These are phyloP conservation scores for Pichia sp. DNA, from an alignment of 1,139 yeast genomes.

Conservation along the genomic window DNA sequence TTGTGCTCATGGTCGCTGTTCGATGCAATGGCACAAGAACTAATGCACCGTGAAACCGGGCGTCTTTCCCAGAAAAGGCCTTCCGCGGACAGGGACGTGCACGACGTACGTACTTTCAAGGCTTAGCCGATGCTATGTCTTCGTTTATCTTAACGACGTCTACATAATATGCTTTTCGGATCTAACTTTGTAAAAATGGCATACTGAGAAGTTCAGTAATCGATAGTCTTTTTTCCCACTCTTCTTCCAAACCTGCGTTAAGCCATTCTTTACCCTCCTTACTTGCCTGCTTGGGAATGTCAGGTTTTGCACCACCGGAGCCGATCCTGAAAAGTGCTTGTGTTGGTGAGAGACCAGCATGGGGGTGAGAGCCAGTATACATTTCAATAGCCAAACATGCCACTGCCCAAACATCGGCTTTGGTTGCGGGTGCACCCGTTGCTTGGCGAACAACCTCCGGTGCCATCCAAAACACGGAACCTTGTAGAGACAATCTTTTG, in stretches of 20 bases:
- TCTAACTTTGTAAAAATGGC: conserved; percentile 40
- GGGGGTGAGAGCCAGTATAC: conserved; percentile 93
- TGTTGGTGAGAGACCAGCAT: conserved; percentile 90
- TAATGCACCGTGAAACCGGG: too few species aligned
- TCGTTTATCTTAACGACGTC: neutral
- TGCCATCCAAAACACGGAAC: conserved; percentile 97
- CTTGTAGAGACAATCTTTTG: conserved; percentile 81
- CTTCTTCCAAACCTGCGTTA: conserved; percentile 61
- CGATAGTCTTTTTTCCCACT: conserved; percentile 34
- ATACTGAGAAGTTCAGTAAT: conserved; percentile 51
- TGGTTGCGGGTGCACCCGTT: conserved; percentile 75
- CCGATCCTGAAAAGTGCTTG: conserved; percentile 94
- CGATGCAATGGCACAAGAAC: too few species aligned
- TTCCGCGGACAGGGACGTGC: too few species aligned
- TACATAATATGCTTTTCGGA: too few species aligned
- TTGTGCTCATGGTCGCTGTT: too few species aligned
- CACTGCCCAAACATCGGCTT: conserved; percentile 93
- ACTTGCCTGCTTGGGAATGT: conserved; percentile 71
- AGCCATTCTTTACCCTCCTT: conserved; percentile 63
- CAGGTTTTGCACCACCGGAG: conserved; percentile 61
- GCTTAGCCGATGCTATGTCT: neutral
- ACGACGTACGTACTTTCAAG: too few species aligned
- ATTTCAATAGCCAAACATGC: conserved; percentile 89
- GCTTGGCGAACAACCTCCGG: conserved; percentile 94
- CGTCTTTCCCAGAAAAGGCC: too few species aligned